Evolutionary conservation across 352 stramenopile species (phyloP).

Genomic region (Pythium dissotocum): DNA sequence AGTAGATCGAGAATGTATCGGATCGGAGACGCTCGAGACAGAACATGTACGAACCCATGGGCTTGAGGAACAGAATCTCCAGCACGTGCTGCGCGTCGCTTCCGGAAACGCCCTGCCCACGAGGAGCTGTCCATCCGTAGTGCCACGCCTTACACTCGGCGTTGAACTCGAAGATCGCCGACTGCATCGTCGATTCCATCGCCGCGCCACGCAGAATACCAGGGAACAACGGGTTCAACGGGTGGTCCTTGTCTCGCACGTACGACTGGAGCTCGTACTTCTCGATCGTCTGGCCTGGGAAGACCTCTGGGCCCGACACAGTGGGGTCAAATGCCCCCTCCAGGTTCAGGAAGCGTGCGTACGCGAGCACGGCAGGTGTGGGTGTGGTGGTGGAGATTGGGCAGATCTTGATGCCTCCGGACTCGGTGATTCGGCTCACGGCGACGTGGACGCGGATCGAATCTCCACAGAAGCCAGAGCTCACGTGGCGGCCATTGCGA

Average conservation of each 20-base stretch:
- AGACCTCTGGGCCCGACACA: slow-evolving; percentile 70
- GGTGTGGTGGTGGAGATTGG: slow-evolving; percentile 67
- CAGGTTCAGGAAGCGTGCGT: slow-evolving; percentile 72
- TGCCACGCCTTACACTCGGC: slow-evolving; percentile 88
- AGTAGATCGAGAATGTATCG: slow-evolving; percentile 80
- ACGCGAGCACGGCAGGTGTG: slow-evolving; percentile 61
- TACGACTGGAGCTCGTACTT: slow-evolving; percentile 60
- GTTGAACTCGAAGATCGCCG: slow-evolving; percentile 89
- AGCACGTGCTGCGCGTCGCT: slow-evolving; percentile 79
- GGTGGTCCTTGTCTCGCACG: slow-evolving; percentile 74
- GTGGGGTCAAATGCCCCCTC: slow-evolving; percentile 69
- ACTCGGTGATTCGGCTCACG: slow-evolving; percentile 72
- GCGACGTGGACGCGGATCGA: slow-evolving; percentile 83
- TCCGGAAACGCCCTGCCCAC: slow-evolving; percentile 70
- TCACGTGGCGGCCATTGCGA: slow-evolving; percentile 78
- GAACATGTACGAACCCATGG: slow-evolving; percentile 82
- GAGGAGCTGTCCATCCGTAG: slow-evolving; percentile 83
- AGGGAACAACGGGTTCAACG: slow-evolving; percentile 76
- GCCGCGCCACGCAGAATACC: slow-evolving; percentile 72
- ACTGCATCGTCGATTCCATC: slow-evolving; percentile 79
- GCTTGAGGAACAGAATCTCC: slow-evolving; percentile 83
- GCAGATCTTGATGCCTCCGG: slow-evolving; percentile 80
- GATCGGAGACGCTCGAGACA: slow-evolving; percentile 77
- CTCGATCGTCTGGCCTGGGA: slow-evolving; percentile 77
- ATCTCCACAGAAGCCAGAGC: slow-evolving; percentile 84